phyloP scores from a whole-genome alignment of 768 basidiomycete species.

The Chalciporus chontae region DNA sequence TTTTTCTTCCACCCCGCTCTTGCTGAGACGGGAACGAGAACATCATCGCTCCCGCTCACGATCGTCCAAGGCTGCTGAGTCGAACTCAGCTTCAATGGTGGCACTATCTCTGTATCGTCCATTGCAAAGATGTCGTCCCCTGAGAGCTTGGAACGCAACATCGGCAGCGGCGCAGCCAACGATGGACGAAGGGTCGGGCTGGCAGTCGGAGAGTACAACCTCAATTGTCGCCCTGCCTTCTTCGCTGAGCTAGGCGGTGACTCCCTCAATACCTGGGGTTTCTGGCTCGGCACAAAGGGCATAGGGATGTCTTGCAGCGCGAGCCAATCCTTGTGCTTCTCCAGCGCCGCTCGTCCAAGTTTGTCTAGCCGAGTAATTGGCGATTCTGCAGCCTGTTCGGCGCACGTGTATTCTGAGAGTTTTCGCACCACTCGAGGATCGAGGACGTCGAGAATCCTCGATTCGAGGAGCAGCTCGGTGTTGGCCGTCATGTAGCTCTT shows the following conservation, averaged over 20 bases:
- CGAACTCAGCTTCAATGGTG: constrained; percentile 21
- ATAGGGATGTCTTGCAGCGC: constrained; percentile 62
- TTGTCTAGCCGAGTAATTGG: constrained; percentile 59
- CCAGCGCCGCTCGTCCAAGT: constrained; percentile 53
- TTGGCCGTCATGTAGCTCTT: constrained; percentile 80
- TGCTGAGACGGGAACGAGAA: constrained; percentile 1
- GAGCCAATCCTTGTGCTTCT: constrained; percentile 69
- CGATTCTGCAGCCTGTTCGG: constrained; percentile 61
- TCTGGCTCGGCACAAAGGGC: constrained; percentile 40
- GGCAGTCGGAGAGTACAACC: constrained; percentile 3
- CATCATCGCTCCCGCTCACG: constrained; percentile 2
- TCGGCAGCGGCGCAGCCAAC: background rate
- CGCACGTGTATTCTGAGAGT: constrained; percentile 54
- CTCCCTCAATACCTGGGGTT: constrained; percentile 20
- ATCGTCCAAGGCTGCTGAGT: constrained; percentile 12
- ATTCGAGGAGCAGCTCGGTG: constrained; percentile 84
- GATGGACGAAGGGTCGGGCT: constrained; percentile 28
- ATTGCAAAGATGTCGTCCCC: constrained; percentile 78
- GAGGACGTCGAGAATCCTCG: constrained; percentile 74
- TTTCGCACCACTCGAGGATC: constrained; percentile 60
- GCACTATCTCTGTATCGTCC: constrained; percentile 64
- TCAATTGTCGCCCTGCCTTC: constrained; percentile 7
- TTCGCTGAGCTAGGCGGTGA: constrained; percentile 28
- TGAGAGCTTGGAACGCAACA: constrained; percentile 9
- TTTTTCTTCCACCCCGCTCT: constrained; percentile 47